Evolutionary conservation across 768 basidiomycete genomes (phyloP).

Genomic region (Phanerodontia chrysosporium): DNA sequence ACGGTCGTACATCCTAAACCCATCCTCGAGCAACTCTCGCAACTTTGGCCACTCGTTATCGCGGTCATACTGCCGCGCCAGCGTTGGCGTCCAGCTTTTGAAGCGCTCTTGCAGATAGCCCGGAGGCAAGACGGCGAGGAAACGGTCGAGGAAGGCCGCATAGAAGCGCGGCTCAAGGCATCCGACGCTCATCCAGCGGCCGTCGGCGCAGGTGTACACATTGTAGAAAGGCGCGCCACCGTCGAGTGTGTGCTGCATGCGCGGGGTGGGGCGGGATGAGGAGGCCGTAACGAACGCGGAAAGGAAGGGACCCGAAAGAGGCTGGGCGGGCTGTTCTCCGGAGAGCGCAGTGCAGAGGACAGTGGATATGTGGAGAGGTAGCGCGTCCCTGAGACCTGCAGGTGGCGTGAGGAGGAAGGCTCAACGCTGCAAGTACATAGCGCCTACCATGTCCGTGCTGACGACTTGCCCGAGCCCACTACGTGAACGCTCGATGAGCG

Average conservation of each 20-base stretch:
- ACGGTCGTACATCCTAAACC: constrained; percentile 55
- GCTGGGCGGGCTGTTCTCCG: constrained; percentile 19
- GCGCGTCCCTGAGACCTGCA: constrained; percentile 72
- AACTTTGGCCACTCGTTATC: constrained; percentile 53
- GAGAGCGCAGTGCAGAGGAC: constrained; percentile 35
- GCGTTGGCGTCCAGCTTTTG: constrained; percentile 48
- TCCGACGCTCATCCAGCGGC: constrained; percentile 71
- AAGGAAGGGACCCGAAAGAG: constrained; percentile 18
- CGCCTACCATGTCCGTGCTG: constrained; percentile 68
- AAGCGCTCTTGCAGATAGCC: constrained; percentile 40
- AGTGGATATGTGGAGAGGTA: constrained; percentile 75
- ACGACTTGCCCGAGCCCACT: constrained; percentile 74
- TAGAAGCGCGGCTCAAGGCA: constrained; percentile 77
- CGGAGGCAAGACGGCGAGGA: constrained; percentile 45
- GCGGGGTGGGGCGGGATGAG: constrained; percentile 14
- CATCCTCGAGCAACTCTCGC: constrained; percentile 53
- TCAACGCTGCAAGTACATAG: background rate
- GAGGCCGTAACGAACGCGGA: background rate
- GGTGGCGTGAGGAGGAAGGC: background rate
- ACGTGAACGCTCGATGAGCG: constrained; percentile 60
- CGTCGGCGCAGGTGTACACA: constrained; percentile 69
- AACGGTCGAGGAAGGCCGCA: constrained; percentile 50
- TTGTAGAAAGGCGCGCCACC: constrained; percentile 79
- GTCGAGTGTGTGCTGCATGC: constrained; percentile 52
- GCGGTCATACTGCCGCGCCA: constrained; percentile 39